A percentile compares a stretch with the other conserved stretches of the same genome.
phyloP scores from a whole-genome alignment of 2,329 filamentous ascomycete genomes.

The Penicillium sp. region DNA sequence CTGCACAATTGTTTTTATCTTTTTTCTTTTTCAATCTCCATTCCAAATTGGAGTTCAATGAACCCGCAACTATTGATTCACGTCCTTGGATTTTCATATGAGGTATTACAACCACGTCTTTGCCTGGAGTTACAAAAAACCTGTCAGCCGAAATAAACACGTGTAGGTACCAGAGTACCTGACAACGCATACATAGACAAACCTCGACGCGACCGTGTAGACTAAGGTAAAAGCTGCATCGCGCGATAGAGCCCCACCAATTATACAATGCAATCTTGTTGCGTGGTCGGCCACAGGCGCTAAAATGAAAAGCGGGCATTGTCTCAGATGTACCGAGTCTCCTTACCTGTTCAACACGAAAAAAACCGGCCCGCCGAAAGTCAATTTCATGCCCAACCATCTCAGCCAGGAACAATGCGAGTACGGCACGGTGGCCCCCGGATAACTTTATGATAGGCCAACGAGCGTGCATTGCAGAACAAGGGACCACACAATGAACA shows the following conservation, averaged over 20 bases:
- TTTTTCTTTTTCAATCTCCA: too few relatives aligned
- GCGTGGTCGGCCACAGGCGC: neutral
- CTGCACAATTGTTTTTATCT: neutral
- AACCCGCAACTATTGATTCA: neutral
- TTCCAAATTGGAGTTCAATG: neutral
- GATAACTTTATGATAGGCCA: conserved; percentile 14
- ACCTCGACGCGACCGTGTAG: neutral
- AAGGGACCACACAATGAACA: neutral
- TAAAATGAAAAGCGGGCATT: conserved; percentile 6
- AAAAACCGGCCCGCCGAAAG: conserved; percentile 5
- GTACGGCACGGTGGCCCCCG: conserved; percentile 4
- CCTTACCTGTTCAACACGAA: conserved; percentile 15
- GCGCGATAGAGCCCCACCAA: neutral
- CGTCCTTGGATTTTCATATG: neutral
- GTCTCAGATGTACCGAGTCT: conserved; percentile 15
- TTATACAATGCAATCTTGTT: neutral
- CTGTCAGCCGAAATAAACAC: neutral
- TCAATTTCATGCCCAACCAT: conserved; percentile 17
- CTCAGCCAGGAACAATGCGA: conserved; percentile 9
- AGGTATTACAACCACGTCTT: neutral
- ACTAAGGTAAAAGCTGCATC: neutral
- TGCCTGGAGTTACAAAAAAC: neutral
- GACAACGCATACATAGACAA: neutral
- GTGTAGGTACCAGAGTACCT: neutral
- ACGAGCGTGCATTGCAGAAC: conserved; percentile 2